These are phyloP conservation scores for Coriaria nepalensis DNA, from an alignment of 306 rosid genomes.

Conservation along the genomic window DNA sequence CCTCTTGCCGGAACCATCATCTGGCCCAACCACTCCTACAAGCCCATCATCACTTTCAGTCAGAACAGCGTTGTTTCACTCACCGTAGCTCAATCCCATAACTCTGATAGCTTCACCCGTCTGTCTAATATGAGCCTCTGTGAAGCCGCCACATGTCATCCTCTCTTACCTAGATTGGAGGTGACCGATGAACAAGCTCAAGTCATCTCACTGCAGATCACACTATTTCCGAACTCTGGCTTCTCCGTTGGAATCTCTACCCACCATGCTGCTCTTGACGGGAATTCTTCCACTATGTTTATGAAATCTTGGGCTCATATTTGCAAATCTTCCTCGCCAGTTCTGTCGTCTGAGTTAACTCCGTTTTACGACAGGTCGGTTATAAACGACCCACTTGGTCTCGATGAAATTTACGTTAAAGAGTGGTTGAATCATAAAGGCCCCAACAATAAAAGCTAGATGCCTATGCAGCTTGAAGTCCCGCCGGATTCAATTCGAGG, in stretches of 20 bases:
- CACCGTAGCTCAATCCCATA: no score
- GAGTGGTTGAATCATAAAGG: slow-evolving; percentile 28
- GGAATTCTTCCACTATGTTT: slow-evolving; percentile 19
- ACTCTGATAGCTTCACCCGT: no score
- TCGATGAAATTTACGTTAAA: slow-evolving; percentile 7
- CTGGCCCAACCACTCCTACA: slow-evolving; percentile 28
- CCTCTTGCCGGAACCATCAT: slow-evolving; percentile 32
- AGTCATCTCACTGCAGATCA: slow-evolving; percentile 17
- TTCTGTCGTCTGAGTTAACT: slow-evolving; percentile 4
- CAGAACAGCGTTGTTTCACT: no score
- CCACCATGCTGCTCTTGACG: slow-evolving; percentile 24
- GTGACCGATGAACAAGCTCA: no score
- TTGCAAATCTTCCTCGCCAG: slow-evolving; percentile 9
- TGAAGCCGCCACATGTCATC: no score
- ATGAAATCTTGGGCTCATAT: slow-evolving; percentile 45
- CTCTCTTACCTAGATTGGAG: no score
- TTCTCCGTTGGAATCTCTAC: slow-evolving; percentile 17
- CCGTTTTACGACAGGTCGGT: slow-evolving; percentile 29
- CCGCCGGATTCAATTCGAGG: slow-evolving; percentile 17
- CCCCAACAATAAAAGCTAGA: slow-evolving; percentile 33
- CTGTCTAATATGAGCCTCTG: no score
- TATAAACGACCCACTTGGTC: slow-evolving; percentile 18
- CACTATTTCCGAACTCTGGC: slow-evolving; percentile 18
- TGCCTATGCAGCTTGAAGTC: slow-evolving; percentile 8
- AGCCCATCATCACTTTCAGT: no score